A percentile compares a stretch with the other conserved stretches of the same genome.
phyloP scores from a whole-genome alignment of 2,329 filamentous ascomycete genomes.

The Diaporthe sp. region DNA sequence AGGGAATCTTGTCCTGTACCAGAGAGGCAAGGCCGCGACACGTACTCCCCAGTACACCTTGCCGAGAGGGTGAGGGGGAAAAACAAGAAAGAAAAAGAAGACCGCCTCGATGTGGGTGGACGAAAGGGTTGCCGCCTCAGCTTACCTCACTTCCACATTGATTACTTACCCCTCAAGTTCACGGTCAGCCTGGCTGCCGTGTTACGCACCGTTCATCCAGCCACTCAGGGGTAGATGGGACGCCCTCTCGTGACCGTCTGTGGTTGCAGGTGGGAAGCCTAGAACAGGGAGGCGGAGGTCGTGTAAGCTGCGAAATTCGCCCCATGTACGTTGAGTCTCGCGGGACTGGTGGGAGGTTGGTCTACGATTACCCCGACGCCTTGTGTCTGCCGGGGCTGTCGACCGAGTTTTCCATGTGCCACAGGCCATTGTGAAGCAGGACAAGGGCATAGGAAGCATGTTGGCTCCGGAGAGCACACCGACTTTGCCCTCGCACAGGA shows the following conservation, averaged over 20 bases:
- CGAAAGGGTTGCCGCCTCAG: neutral
- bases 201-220: conserved; percentile 21
- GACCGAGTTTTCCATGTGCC: neutral
- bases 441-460: neutral
- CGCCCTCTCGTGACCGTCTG: conserved; percentile 22
- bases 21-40: neutral
- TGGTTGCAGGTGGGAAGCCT: conserved; percentile 2
- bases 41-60: neutral
- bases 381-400: conserved; percentile 1
- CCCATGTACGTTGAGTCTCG: neutral
- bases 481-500: conserved; percentile 11
- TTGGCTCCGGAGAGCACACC: neutral
- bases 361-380: neutral
- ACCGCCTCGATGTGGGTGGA: neutral
- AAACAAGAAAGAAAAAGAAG: neutral
- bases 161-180: conserved; percentile 30
- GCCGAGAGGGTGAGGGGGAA: neutral
- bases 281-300: neutral
- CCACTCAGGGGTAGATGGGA: conserved; percentile 25
- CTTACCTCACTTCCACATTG: conserved; percentile 21
- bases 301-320: neutral
- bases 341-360: conserved; percentile 6
- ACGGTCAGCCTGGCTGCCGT: conserved; percentile 17
- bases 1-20: neutral
- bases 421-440: conserved; percentile 1